Evolutionary conservation across 495 filamentous ascomycete genomes (phyloP).

Genomic region (Penicillium herquei): DNA sequence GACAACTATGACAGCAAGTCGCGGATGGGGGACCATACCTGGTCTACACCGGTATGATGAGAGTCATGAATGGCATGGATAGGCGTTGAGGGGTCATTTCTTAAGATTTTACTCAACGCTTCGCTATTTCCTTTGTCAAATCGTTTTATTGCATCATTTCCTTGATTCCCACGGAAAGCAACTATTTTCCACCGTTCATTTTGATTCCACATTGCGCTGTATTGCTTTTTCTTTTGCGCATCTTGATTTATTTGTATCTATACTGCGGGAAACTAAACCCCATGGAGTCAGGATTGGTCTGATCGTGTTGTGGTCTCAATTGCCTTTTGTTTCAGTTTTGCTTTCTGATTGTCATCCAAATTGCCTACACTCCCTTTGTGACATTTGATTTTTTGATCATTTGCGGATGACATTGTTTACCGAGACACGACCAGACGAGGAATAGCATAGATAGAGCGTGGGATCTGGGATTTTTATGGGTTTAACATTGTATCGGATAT

Average conservation of each 20-base stretch:
- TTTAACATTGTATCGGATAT: constrained; percentile 27
- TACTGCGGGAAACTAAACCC: constrained; percentile 26
- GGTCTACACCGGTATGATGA: constrained; percentile 42
- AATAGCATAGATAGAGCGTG: constrained; percentile 34
- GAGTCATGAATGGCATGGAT: background rate
- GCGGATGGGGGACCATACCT: constrained; percentile 38
- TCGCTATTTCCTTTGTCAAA: constrained; percentile 17
- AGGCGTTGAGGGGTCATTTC: background rate
- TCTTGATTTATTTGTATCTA: constrained; percentile 30
- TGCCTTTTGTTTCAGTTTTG: constrained; percentile 13
- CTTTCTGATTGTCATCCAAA: constrained; percentile 18
- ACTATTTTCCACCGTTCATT: constrained; percentile 16
- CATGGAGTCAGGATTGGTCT: constrained; percentile 36
- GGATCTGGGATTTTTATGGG: constrained; percentile 20
- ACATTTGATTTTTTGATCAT: constrained; percentile 16
- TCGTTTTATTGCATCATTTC: constrained; percentile 20
- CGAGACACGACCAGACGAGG: constrained; percentile 34
- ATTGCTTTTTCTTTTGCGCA: constrained; percentile 19
- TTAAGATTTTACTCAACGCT: constrained; percentile 9
- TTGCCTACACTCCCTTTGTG: constrained; percentile 11
- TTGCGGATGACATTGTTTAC: constrained; percentile 29
- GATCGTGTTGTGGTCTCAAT: constrained; percentile 19
- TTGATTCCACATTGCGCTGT: constrained; percentile 7
- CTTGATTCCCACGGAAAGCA: constrained; percentile 29
- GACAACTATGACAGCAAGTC: constrained; percentile 65